phyloP scores from a whole-genome alignment of 805 yeast species.

The Candida arabinofermentans region DNA sequence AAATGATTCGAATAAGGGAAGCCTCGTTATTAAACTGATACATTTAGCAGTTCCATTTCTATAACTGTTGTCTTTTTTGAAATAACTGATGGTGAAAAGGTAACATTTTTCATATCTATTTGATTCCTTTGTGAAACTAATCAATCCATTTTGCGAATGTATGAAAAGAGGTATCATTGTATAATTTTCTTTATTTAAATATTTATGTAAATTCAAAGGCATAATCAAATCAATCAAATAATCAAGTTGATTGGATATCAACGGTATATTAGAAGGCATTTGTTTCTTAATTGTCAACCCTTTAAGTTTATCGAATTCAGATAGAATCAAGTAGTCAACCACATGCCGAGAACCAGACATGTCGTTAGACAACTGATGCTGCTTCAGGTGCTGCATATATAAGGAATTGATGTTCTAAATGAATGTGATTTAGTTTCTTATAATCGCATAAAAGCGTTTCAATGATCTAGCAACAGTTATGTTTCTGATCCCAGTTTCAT shows the following conservation, averaged over 20 bases:
- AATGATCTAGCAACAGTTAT: too few species aligned
- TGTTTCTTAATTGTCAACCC: constrained; percentile 68
- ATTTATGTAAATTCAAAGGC: constrained; percentile 38
- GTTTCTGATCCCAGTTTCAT: too few species aligned
- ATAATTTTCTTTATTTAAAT: constrained; percentile 49
- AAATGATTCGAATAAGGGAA: constrained; percentile 43
- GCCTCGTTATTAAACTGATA: constrained; percentile 41
- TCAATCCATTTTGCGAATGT: constrained; percentile 12
- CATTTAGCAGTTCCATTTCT: constrained; percentile 43
- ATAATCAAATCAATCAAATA: constrained; percentile 20
- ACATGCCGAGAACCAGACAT: constrained; percentile 2
- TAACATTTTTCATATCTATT: constrained; percentile 16
- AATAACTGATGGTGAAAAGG: constrained; percentile 28
- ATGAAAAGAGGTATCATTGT: constrained; percentile 51
- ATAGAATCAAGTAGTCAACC: constrained; percentile 42
- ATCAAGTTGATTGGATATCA: constrained; percentile 56
- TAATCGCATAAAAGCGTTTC: too few species aligned
- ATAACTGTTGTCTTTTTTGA: constrained; percentile 27
- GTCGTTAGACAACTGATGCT: neutral
- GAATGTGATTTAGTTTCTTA: too few species aligned
- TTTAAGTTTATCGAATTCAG: constrained; percentile 74
- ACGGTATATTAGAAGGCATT: constrained; percentile 52
- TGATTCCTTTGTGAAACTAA: constrained; percentile 15
- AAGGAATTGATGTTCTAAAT: too few species aligned
- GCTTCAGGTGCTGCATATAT: neutral